Base-by-base conservation (phyloP, 306 rosid genomes). In the Quercus bicolor region DNA sequence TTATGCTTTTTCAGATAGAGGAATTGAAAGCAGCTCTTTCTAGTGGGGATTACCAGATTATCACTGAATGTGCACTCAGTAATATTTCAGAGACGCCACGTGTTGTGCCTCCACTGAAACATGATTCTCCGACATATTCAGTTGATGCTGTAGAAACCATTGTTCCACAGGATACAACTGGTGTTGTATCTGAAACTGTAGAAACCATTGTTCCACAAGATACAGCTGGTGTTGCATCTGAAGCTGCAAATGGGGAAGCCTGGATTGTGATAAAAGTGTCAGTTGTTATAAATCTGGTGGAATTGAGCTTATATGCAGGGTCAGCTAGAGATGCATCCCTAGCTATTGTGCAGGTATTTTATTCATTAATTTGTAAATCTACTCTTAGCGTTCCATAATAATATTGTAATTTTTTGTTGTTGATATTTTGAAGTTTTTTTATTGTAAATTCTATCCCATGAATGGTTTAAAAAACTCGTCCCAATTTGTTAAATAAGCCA, bases 11-110 rank as follows among this genome's bases (percentile, higher is more conserved):
- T 52, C 88, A 95, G 99, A 89, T 95, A 70, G 89, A 84, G 82
- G 92, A 88, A 83, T 86, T 95, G 88, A 95, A 93, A 86, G 99
- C 97, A 37, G 94, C 88, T 80, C 74, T 95, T 85, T 93, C 99
- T 79, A 95, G 90, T 79, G 87, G 83, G 76, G 99, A 95, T 78
- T 93, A 95, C 83, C 91, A 87, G 87, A 91, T 95, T 80, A 93
- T 95, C 70, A 78, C 93, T 2, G 98, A 95, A 85, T 95, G 99
- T 87, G 97, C 98, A 60, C 80, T 83, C 71, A 88, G 98, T 68
- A 95, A 95, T 80, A 77, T 93, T 80, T 91, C 99, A 20, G 99
- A 95, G 92, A 89, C 88, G 56, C 91, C 98, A 29, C 77, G 75
- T 53, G 75, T 80, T 73, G 89, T 92, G 78, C 94, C 97, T 72